Base-by-base conservation (phyloP, 208 protist species). In the Strigomonas oncopelti region DNA sequence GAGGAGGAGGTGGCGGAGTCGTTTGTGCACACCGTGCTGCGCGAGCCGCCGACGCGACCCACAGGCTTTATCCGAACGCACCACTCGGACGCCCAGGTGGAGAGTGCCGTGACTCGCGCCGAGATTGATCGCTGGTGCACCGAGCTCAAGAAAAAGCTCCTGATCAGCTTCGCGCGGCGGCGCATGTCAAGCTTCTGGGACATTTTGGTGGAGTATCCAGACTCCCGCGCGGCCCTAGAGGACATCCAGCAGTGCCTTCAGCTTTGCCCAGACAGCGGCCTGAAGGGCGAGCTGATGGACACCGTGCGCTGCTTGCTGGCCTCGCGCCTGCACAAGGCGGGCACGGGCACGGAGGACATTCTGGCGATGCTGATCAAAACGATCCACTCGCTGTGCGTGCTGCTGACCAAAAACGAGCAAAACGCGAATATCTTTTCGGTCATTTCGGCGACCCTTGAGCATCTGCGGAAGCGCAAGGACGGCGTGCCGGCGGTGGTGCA, bases 321-420 rank as follows among this genome's bases (percentile, higher is more conserved):
- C 4, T 74, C 83, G 7, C 85, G 87, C 3, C 77, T 95, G 72
- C 87, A 95, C 72, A 80, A 84, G 29, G 87, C 90, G 13, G 90
- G 90, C 24, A 92, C 88, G 5, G 77, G 85, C 48, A 95, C 90
- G 8, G 87, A 95, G 66, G 87, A 93, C 66, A 92, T 95, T 57
- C 68, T 95, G 22, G 80, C 77, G 31, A 90, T 93, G 67, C 78
- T 95, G 20, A 81, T 83, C 61, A 86, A 85, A 38, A 84, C 87
- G 5, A 85, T 95, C 36, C 73, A 91, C 77, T 82, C 86, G 24
- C 81, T 95, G 20, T 91, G 81, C 72, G 81, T 92, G 3, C 68
- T 93, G 13, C 65, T 93, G 46, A 78, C 83, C 0, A 79, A 81
- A 24, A 93, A 88, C 67, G 90, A 95, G 67, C 88, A 91, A 59